Conservation (phyloP, 73 alveolate genomes). For the Uronychia binucleata region DNA sequence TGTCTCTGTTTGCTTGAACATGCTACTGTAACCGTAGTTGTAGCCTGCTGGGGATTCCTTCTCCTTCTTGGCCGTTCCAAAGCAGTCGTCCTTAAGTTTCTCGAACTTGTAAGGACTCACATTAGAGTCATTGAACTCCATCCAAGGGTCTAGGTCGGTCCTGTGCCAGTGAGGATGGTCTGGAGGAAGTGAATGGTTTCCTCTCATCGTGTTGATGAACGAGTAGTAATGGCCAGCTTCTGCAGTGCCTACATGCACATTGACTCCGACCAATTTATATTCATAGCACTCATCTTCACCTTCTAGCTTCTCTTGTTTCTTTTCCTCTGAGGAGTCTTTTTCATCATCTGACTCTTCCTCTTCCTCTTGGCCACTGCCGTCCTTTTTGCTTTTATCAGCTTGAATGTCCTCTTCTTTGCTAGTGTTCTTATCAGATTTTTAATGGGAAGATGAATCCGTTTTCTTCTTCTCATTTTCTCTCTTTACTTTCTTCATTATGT, state of each 20-base stretch:
- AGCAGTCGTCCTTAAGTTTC: constrained; percentile 68
- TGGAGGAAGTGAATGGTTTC: constrained; percentile 8
- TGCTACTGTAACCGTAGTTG: constrained; percentile 7
- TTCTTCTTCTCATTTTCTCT: constrained; percentile 2
- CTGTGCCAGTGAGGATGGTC: constrained; percentile 52
- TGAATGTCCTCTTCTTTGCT: constrained; percentile 33
- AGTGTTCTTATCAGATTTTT: neutral
- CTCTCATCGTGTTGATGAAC: constrained; percentile 65
- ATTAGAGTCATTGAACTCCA: constrained; percentile 85
- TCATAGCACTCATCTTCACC: constrained; percentile 61
- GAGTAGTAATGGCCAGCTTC: constrained; percentile 82
- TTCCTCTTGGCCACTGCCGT: constrained; percentile 5
- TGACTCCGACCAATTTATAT: constrained; percentile 72
- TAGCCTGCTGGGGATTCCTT: neutral
- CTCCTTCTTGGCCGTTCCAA: constrained; percentile 59
- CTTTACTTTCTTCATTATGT: constrained; percentile 45
- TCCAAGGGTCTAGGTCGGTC: constrained; percentile 80
- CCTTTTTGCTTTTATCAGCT: neutral
- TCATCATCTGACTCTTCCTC: constrained; percentile 37
- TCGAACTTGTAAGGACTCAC: constrained; percentile 73
- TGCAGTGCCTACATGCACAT: constrained; percentile 74
- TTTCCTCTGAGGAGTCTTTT: neutral
- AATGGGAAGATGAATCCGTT: neutral
- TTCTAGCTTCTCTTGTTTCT: constrained; percentile 24
- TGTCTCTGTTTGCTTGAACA: neutral